These are phyloP conservation scores for Curvularia hawaiiensis DNA, from an alignment of 2,329 filamentous ascomycete species.

Conservation along the genomic window DNA sequence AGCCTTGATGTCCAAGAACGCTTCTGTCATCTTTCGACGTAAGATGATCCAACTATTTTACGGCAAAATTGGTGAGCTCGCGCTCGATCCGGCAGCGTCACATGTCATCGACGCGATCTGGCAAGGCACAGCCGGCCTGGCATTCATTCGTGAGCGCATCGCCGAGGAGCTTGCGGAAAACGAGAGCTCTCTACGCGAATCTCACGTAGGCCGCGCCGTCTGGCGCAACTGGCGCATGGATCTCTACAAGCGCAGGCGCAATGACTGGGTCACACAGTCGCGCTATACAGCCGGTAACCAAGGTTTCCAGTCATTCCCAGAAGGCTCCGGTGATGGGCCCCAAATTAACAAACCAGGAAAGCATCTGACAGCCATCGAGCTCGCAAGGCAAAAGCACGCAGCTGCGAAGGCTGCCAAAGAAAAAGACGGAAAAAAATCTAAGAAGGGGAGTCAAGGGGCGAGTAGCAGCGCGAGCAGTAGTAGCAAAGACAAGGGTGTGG, in stretches of 20 bases:
- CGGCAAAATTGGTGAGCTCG: conserved; percentile 64
- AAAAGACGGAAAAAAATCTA: conserved; percentile 36
- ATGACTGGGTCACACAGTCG: conserved; percentile 67
- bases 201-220: conserved; percentile 67
- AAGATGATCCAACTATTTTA: conserved; percentile 68
- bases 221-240: conserved; percentile 80
- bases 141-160: conserved; percentile 70
- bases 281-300: conserved; percentile 59
- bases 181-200: conserved; percentile 67
- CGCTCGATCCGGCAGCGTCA: conserved; percentile 66
- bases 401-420: conserved; percentile 50
- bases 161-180: conserved; percentile 65
- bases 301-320: conserved; percentile 57
- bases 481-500: conserved; percentile 32
- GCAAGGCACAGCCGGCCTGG: conserved; percentile 65
- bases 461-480: conserved; percentile 24
- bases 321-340: conserved; percentile 37
- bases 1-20: conserved; percentile 61
- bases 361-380: conserved; percentile 54
- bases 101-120: conserved; percentile 72
- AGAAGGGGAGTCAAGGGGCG: conserved; percentile 23
- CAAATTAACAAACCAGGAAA: conserved; percentile 29
- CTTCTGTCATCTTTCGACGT: conserved; percentile 63
- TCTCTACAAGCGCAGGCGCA: conserved; percentile 66
- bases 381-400: conserved; percentile 63